Evolutionary conservation across 176 grass and related monocot genomes (phyloP).

Genomic region (Carex myosuroides): DNA sequence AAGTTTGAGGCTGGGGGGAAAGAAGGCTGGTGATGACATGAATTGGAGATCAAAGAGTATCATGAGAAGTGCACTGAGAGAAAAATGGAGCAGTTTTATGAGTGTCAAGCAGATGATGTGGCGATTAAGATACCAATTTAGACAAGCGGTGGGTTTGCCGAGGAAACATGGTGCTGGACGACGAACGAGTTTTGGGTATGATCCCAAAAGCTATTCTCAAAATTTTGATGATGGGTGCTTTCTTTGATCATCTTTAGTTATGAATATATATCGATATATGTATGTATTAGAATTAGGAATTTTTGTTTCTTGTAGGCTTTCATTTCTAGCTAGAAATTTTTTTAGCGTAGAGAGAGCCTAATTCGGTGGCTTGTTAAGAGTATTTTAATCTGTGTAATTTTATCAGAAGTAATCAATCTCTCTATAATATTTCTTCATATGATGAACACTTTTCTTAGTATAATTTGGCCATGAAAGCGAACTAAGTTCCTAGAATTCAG

Average conservation of each 20-base stretch:
- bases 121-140: constrained; percentile 15
- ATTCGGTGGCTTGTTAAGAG: background rate
- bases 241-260: background rate
- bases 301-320: background rate
- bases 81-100: background rate
- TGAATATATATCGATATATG: too few relatives aligned
- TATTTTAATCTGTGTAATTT: background rate
- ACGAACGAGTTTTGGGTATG: constrained; percentile 14
- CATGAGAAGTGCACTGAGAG: background rate
- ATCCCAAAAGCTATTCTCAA: constrained; percentile 29
- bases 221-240: constrained; percentile 34
- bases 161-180: background rate
- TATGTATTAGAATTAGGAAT: background rate
- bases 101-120: constrained; percentile 16
- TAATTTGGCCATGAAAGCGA: background rate
- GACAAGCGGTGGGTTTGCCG: background rate
- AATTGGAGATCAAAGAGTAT: background rate
- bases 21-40: background rate
- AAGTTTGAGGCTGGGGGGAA: background rate
- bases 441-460: background rate
- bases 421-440: background rate
- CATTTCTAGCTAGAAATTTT: background rate
- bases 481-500: background rate
- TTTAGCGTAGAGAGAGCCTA: constrained; percentile 5
- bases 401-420: background rate